These are phyloP conservation scores for Saturnispora gosingensis DNA, from an alignment of 805 yeast genomes.

Conservation along the genomic window DNA sequence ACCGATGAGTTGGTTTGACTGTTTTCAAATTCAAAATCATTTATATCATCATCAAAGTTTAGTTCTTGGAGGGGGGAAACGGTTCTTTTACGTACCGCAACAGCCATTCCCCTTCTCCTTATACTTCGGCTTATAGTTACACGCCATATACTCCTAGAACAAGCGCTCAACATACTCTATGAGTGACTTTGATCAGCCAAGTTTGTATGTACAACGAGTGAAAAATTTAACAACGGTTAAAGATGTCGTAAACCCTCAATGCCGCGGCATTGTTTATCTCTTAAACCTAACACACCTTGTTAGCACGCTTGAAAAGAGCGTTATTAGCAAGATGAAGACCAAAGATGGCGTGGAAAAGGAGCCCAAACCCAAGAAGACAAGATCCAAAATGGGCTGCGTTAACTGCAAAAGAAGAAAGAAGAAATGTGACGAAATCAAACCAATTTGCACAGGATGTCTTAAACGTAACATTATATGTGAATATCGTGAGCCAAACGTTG, in stretches of 20 bases:
- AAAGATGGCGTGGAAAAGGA: not conserved
- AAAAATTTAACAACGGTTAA: not conserved
- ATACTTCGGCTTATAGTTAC: not conserved
- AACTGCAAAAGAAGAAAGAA: slow-evolving; percentile 23
- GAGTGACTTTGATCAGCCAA: not conserved
- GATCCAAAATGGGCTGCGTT: slow-evolving; percentile 23
- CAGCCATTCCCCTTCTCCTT: not conserved
- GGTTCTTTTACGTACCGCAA: not conserved
- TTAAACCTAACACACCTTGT: not conserved
- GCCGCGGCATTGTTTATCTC: not conserved
- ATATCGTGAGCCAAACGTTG: slow-evolving; percentile 10
- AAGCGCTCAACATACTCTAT: not conserved
- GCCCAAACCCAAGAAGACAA: slow-evolving; percentile 3
- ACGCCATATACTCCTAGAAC: not conserved
- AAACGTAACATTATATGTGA: slow-evolving; percentile 16
- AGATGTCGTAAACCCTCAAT: not conserved
- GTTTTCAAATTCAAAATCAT: not conserved
- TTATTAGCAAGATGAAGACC: not conserved
- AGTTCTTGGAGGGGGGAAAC: not conserved
- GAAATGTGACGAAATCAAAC: slow-evolving; percentile 25
- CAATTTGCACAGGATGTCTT: slow-evolving; percentile 23
- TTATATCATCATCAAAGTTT: slow-evolving; percentile 3
- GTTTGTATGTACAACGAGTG: not conserved
- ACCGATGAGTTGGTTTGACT: not conserved
- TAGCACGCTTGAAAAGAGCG: not conserved